Percentiles rank a stretch among this genome's conserved stretches.
These are phyloP conservation scores for Aspergillus versicolor DNA, from an alignment of 2,329 filamentous ascomycete species.

Conservation along the genomic window DNA sequence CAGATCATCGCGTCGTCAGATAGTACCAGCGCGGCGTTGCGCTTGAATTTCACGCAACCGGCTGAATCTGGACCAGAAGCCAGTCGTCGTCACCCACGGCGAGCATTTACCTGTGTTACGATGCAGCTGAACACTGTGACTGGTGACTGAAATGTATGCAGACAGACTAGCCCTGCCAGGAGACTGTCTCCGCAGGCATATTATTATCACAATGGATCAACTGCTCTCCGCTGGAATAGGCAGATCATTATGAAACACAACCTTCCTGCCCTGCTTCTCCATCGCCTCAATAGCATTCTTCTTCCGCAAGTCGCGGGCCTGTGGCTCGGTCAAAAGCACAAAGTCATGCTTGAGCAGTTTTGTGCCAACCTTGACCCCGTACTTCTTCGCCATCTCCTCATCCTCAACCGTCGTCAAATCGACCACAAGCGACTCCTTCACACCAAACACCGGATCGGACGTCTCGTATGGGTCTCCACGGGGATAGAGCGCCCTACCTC, in stretches of 20 bases:
- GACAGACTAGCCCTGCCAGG: not conserved
- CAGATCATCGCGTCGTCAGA: too few relatives aligned
- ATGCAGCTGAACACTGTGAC: not conserved
- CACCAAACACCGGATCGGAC: constrained; percentile 32
- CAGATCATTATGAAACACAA: constrained; percentile 13
- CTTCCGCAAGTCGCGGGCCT: constrained; percentile 12
- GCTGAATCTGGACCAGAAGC: not conserved
- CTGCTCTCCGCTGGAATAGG: constrained; percentile 8
- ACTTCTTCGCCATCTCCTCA: constrained; percentile 24
- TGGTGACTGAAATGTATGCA: not conserved
- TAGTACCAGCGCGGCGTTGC: not conserved
- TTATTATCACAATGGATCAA: not conserved
- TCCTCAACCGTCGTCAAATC: constrained; percentile 24
- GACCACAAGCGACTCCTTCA: constrained; percentile 30
- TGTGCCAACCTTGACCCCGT: constrained; percentile 22
- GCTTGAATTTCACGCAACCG: not conserved
- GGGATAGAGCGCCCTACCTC: constrained; percentile 27
- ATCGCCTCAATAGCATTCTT: constrained; percentile 17
- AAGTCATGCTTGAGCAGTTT: constrained; percentile 26
- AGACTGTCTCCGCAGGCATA: not conserved
- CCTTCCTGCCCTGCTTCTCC: constrained; percentile 15
- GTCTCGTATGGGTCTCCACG: constrained; percentile 29
- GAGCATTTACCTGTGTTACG: not conserved
- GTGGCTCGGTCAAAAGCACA: constrained; percentile 19
- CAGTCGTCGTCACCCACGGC: not conserved